Conservation (phyloP, 2,329 filamentous ascomycete genomes). For the Nannizziopsis barbatae region DNA sequence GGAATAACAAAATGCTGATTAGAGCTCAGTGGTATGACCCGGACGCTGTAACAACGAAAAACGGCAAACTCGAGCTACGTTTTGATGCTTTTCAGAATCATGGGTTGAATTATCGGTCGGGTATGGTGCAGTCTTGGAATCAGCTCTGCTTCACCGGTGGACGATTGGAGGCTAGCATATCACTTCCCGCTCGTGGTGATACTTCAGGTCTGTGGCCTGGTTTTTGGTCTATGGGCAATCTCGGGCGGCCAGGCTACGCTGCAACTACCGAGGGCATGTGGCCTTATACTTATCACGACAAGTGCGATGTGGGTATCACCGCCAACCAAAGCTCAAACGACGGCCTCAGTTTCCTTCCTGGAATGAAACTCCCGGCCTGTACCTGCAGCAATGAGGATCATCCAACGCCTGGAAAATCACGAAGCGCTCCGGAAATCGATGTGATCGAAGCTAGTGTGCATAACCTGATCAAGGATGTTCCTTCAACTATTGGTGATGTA, state of each 20-base stretch:
- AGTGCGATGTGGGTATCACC: slow-evolving; percentile 60
- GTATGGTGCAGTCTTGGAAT: slow-evolving; percentile 68
- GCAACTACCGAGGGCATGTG: slow-evolving; percentile 61
- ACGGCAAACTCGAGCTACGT: slow-evolving; percentile 52
- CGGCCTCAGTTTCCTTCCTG: slow-evolving; percentile 55
- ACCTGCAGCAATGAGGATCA: slow-evolving; percentile 55
- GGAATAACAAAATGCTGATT: not conserved
- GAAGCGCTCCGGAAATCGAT: slow-evolving; percentile 61
- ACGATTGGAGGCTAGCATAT: slow-evolving; percentile 58
- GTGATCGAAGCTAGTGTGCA: slow-evolving; percentile 56
- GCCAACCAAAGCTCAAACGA: slow-evolving; percentile 58
- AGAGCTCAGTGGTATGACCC: slow-evolving; percentile 55
- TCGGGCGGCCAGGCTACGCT: slow-evolving; percentile 57
- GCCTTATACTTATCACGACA: slow-evolving; percentile 61
- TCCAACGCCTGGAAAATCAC: slow-evolving; percentile 52
- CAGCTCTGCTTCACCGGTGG: slow-evolving; percentile 62
- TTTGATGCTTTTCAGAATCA: slow-evolving; percentile 58
- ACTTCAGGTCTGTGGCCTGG: slow-evolving; percentile 62
- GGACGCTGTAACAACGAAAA: slow-evolving; percentile 51
- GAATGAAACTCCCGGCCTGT: slow-evolving; percentile 59
- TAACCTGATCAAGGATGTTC: slow-evolving; percentile 38
- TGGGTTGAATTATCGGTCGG: slow-evolving; percentile 54
- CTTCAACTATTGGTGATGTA: slow-evolving; percentile 47
- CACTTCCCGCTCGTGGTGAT: slow-evolving; percentile 55
- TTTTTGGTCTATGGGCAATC: slow-evolving; percentile 66